Evolutionary conservation across 2,329 filamentous ascomycete species (phyloP).

Genomic region (Arthroderma sp.): DNA sequence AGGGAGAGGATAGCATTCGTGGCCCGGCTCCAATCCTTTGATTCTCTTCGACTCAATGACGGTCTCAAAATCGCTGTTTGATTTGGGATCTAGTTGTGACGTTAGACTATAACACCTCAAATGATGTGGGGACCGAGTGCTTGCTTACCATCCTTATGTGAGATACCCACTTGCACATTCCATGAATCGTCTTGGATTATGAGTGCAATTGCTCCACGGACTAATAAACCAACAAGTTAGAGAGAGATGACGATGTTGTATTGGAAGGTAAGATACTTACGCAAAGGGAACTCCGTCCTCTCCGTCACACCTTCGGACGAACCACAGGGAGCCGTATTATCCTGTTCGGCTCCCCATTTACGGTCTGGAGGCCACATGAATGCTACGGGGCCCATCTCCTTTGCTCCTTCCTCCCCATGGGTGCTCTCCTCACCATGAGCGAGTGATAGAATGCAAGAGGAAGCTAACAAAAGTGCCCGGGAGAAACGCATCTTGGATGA

Average conservation of each 20-base stretch:
- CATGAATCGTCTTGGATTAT: slow-evolving; percentile 46
- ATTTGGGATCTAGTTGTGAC: slow-evolving; percentile 23
- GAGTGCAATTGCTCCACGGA: slow-evolving; percentile 42
- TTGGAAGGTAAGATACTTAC: slow-evolving; percentile 21
- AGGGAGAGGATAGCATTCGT: slow-evolving; percentile 33
- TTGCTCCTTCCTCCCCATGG: slow-evolving; percentile 10
- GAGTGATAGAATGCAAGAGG: background rate
- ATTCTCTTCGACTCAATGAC: slow-evolving; percentile 21
- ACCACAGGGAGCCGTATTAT: slow-evolving; percentile 47
- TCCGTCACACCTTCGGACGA: slow-evolving; percentile 36
- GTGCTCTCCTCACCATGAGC: background rate
- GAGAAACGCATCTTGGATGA: background rate
- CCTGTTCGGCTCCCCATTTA: slow-evolving; percentile 40
- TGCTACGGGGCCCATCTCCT: slow-evolving; percentile 43
- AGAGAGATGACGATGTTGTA: background rate
- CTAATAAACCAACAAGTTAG: slow-evolving; percentile 20
- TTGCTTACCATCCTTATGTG: slow-evolving; percentile 37
- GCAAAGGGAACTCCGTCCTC: slow-evolving; percentile 44
- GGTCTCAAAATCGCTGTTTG: slow-evolving; percentile 28
- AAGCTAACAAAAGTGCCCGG: background rate
- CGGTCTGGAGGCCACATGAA: slow-evolving; percentile 50
- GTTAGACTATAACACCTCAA: background rate
- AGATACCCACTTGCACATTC: slow-evolving; percentile 41
- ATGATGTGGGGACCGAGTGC: background rate
- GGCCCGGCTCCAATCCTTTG: slow-evolving; percentile 29